phyloP scores from a whole-genome alignment of 805 yeast genomes.

The Pichia cabralensis region DNA sequence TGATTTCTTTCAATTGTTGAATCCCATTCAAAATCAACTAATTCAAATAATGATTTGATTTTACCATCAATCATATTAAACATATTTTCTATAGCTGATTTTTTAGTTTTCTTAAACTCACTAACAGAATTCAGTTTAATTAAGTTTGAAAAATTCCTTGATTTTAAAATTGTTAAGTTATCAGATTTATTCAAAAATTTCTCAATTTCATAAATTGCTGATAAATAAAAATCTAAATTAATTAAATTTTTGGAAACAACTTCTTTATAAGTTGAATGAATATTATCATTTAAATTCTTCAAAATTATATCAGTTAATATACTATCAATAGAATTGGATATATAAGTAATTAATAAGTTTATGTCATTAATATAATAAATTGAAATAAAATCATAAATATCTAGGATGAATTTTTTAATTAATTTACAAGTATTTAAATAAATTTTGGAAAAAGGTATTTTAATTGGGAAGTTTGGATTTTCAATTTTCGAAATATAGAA shows the following conservation, averaged over 20 bases:
- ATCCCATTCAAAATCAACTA: conserved; percentile 81
- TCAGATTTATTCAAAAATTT: conserved; percentile 24
- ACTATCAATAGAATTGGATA: conserved; percentile 53
- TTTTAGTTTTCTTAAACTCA: conserved; percentile 42
- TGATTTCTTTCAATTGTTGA: conserved; percentile 40
- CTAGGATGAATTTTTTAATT: conserved; percentile 52
- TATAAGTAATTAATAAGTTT: conserved; percentile 47
- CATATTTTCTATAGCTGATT: conserved; percentile 67
- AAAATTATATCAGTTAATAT: conserved; percentile 63
- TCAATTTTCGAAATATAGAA: conserved; percentile 18
- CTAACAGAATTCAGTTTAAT: conserved; percentile 31
- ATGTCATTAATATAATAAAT: conserved; percentile 57
- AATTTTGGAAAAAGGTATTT: conserved; percentile 79
- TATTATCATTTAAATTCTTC: conserved; percentile 47
- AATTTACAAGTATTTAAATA: conserved; percentile 82
- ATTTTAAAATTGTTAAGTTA: conserved; percentile 25
- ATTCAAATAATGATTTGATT: conserved; percentile 69
- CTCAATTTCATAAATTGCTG: conserved; percentile 64
- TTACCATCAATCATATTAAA: conserved; percentile 76
- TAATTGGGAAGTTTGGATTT: conserved; percentile 40
- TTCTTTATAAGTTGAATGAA: conserved; percentile 72
- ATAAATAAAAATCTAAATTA: conserved; percentile 77
- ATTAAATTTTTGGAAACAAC: conserved; percentile 83
- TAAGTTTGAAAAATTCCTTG: conserved; percentile 17
- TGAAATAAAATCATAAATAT: conserved; percentile 54